Base-by-base conservation (phyloP, 2,329 filamentous ascomycete genomes). In the Aspergillus aculeatinus region DNA sequence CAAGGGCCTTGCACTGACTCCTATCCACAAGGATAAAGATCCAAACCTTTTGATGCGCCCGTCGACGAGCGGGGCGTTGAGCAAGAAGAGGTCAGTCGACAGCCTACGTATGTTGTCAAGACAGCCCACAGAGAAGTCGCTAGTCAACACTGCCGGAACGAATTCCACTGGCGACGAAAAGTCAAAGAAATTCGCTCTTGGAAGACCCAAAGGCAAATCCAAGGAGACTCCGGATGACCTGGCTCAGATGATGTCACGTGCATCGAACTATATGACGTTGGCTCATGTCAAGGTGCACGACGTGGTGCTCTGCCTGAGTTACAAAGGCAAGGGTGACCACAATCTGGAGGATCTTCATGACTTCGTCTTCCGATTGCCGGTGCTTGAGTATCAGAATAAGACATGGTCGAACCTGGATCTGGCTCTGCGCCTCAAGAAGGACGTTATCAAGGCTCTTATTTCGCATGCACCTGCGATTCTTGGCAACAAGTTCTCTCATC, bases 381-480 rank as follows among this genome's bases (percentile, higher is more conserved):
- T 90, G 2, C 88, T 99, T 51, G 95, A 99, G 74, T 98, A 96
- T 79, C 87, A 92, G 64, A 99, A 99, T 82, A 99, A 99, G 81
- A 98, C 93, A 9, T 99, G 95, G 95, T 97, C 92, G 6, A 99
- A 98, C 74, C 84, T 99, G 6, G 95, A 99, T 71, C 85, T 99
- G 10, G 93, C 94, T 0, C 82, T 98, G 51, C 90, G 92, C 14
- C 83, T 99, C 57, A 98, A 99, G 80, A 96, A 93, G 73, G 93
- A 96, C 51, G 90, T 98, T 60, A 91, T 96, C 72, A 91, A 92
- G 71, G 94, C 95, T 0, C 83, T 99, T 50, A 96, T 99, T 69
- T 95, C 91, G 1, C 95, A 99, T 72, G 93, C 94, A 0, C 95
- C 95, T 39, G 92, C 95, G 59, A 97, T 99, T 67, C 92, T 99